Percentiles rank a stretch among this genome's conserved stretches.
These are phyloP conservation scores for Aspergillus heteromorphus DNA, from an alignment of 495 filamentous ascomycete species.

Conservation along the genomic window DNA sequence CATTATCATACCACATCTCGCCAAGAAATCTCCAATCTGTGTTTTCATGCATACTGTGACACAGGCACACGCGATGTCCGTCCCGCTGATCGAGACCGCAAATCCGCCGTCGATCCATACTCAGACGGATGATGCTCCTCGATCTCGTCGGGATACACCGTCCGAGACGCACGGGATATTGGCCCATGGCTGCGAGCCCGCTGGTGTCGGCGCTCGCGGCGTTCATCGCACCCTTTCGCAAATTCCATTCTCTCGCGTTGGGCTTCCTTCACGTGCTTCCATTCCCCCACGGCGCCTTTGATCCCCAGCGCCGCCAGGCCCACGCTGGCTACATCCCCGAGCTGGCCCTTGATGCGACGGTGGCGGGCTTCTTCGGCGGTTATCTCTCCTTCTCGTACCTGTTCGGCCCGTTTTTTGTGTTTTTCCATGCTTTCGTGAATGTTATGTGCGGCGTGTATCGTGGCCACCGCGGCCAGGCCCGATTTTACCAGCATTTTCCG, in stretches of 20 bases:
- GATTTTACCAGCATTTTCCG: slow-evolving; percentile 80
- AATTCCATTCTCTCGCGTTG: slow-evolving; percentile 50
- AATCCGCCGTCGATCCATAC: background rate
- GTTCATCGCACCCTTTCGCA: slow-evolving; percentile 36
- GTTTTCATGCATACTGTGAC: background rate
- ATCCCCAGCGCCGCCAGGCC: slow-evolving; percentile 83
- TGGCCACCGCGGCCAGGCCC: slow-evolving; percentile 79
- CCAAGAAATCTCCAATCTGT: background rate
- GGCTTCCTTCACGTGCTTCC: slow-evolving; percentile 61
- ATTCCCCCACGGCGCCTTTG: slow-evolving; percentile 74
- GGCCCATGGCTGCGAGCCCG: slow-evolving; percentile 8
- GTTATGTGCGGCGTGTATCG: slow-evolving; percentile 79
- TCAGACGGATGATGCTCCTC: slow-evolving; percentile 15
- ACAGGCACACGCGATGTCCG: slow-evolving; percentile 3
- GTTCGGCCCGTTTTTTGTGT: slow-evolving; percentile 61
- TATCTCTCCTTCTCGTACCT: slow-evolving; percentile 69
- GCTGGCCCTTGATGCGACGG: slow-evolving; percentile 64
- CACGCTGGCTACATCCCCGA: slow-evolving; percentile 71
- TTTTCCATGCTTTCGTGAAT: slow-evolving; percentile 74
- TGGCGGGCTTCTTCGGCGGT: slow-evolving; percentile 68
- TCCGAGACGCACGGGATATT: background rate
- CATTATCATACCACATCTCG: background rate
- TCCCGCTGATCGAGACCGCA: slow-evolving; percentile 5
- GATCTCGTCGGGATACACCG: slow-evolving; percentile 19
- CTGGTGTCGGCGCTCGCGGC: background rate